Conservation (phyloP, 352 stramenopile species). For the Phytopythium aichiense region DNA sequence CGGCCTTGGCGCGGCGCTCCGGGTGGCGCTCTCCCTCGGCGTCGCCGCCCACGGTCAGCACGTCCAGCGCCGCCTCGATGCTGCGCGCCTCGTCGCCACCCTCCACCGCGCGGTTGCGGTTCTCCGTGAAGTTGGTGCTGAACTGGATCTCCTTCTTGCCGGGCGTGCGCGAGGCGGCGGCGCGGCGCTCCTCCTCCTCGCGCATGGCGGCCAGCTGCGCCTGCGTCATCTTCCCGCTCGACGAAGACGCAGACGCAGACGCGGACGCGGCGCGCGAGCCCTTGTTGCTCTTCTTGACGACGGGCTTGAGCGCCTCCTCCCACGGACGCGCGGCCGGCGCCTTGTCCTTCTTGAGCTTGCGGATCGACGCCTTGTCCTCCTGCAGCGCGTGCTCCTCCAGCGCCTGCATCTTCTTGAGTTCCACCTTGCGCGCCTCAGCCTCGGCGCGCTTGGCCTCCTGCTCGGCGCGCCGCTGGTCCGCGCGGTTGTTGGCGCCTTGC, state of each 20-base stretch:
- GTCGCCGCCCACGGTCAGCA: conserved; percentile 46
- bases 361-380: conserved; percentile 61
- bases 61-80: conserved; percentile 59
- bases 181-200: conserved; percentile 34
- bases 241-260: conserved; percentile 1
- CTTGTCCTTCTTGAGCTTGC: conserved; percentile 64
- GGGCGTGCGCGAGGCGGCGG: conserved; percentile 19
- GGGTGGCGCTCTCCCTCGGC: conserved; percentile 61
- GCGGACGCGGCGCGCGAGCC: conserved; percentile 33
- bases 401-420: conserved; percentile 65
- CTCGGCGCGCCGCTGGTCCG: conserved; percentile 38
- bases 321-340: conserved; percentile 44
- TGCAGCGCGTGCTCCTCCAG: conserved; percentile 53
- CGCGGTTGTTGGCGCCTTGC: conserved; percentile 47
- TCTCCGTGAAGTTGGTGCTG: conserved; percentile 42
- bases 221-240: conserved; percentile 47
- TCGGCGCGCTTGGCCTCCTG: conserved; percentile 61
- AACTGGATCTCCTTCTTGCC: conserved; percentile 70
- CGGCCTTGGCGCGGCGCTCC: conserved; percentile 66
- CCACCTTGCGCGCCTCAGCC: conserved; percentile 45
- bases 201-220: conserved; percentile 41
- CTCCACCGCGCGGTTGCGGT: conserved; percentile 48
- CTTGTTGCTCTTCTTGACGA: conserved; percentile 65
- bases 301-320: conserved; percentile 61
- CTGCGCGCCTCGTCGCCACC: conserved; percentile 48